Conservation (phyloP, 352 stramenopile genomes). For the Phytophthora citrophthora region DNA sequence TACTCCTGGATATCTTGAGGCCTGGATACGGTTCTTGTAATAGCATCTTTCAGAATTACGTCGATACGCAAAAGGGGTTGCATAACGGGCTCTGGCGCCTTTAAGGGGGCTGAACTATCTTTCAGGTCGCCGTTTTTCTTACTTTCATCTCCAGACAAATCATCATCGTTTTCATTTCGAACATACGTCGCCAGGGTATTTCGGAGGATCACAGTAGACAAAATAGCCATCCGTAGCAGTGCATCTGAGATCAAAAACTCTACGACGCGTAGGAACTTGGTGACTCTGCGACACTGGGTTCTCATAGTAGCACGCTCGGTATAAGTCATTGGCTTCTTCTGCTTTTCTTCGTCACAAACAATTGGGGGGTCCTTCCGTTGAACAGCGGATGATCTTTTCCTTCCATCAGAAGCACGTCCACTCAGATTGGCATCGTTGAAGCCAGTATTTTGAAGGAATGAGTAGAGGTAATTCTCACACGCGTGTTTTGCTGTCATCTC, state of each 20-base stretch:
- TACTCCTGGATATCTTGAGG: not conserved
- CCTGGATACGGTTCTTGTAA: too few relatives aligned
- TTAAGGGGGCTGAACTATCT: not conserved
- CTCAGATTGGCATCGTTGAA: conserved; percentile 48
- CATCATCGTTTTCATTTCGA: conserved; percentile 4
- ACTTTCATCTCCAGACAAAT: conserved; percentile 3
- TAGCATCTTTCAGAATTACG: conserved; percentile 37
- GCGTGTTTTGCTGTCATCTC: conserved; percentile 68
- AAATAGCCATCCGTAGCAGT: conserved; percentile 73
- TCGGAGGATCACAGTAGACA: conserved; percentile 51
- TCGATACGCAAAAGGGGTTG: conserved; percentile 82
- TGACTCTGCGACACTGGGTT: conserved; percentile 91
- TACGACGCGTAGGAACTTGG: conserved; percentile 91
- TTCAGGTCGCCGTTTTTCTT: conserved; percentile 1
- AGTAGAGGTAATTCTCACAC: conserved; percentile 68
- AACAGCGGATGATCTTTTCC: conserved; percentile 20
- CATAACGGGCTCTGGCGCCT: not conserved
- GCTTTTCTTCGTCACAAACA: conserved; percentile 9
- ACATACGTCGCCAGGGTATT: conserved; percentile 54
- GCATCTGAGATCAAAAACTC: conserved; percentile 91
- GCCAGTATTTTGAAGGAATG: conserved; percentile 58
- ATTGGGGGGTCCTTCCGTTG: conserved; percentile 24
- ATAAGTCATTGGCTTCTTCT: conserved; percentile 90
- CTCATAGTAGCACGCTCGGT: conserved; percentile 93
- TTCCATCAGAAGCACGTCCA: not conserved